Percentiles rank a stretch among this genome's conserved stretches.
Conservation (phyloP, 2,329 filamentous ascomycete species). For the Hypoxylon sp. region DNA sequence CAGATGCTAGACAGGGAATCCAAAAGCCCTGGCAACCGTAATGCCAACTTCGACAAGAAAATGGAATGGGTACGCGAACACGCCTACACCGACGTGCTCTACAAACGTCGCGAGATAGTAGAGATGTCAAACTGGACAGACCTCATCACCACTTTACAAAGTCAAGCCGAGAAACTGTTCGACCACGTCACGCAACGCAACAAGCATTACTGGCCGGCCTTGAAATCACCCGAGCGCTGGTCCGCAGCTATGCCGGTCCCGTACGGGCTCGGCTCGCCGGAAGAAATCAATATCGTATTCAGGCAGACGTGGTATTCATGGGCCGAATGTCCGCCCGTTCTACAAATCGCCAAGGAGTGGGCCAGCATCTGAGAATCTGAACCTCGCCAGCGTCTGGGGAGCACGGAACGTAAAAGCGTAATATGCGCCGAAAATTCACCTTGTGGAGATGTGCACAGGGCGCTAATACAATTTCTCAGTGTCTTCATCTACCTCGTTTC, state of each 20-base stretch:
- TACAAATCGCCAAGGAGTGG: conserved; percentile 58
- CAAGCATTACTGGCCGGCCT: conserved; percentile 42
- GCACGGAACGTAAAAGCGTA: too few relatives aligned
- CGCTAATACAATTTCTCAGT: too few relatives aligned
- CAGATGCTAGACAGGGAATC: conserved; percentile 29
- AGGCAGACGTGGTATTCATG: conserved; percentile 46
- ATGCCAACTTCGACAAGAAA: conserved; percentile 40
- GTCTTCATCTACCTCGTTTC: background rate
- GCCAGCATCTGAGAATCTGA: too few relatives aligned
- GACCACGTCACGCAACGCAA: conserved; percentile 31
- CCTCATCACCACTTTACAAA: conserved; percentile 15
- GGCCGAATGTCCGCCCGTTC: conserved; percentile 37
- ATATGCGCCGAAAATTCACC: too few relatives aligned
- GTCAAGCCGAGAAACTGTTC: conserved; percentile 34
- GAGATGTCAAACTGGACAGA: conserved; percentile 33
- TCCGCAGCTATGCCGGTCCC: conserved; percentile 9
- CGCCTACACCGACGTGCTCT: conserved; percentile 40
- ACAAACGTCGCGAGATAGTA: conserved; percentile 43
- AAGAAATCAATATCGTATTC: conserved; percentile 39
- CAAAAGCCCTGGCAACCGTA: conserved; percentile 19
- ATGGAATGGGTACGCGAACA: conserved; percentile 45
- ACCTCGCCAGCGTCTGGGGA: background rate
- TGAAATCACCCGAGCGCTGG: conserved; percentile 40
- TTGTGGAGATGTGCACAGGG: too few relatives aligned
- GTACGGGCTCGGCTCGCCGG: conserved; percentile 27